phyloP scores from a whole-genome alignment of 2,329 filamentous ascomycete genomes.

The Epichloe aotearoae region DNA sequence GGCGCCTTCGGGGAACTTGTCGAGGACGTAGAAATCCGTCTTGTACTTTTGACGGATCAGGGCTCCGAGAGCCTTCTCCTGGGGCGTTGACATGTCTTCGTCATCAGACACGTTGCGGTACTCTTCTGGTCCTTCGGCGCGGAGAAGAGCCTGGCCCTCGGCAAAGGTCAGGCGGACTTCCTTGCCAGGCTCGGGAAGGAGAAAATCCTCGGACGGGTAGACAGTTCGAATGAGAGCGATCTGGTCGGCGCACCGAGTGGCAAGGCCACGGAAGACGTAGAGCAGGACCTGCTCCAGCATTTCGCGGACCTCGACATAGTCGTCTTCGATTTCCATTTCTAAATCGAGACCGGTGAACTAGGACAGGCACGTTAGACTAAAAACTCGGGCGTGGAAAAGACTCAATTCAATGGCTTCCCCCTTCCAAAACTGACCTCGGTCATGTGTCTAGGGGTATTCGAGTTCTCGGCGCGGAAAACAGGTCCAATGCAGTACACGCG shows the following conservation, averaged over 20 bases:
- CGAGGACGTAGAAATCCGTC: constrained; percentile 92
- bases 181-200: constrained; percentile 60
- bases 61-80: constrained; percentile 79
- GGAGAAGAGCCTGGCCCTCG: constrained; percentile 64
- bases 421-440: constrained; percentile 43
- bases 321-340: constrained; percentile 75
- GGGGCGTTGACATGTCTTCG: constrained; percentile 68
- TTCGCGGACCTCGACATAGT: constrained; percentile 62
- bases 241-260: constrained; percentile 47
- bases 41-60: constrained; percentile 79
- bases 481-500: constrained; percentile 68
- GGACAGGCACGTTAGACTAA: neutral
- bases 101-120: constrained; percentile 56
- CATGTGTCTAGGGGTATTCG: constrained; percentile 73
- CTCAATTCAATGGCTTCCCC: neutral
- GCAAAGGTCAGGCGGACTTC: constrained; percentile 66
- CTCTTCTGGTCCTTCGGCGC: constrained; percentile 57
- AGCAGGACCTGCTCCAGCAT: constrained; percentile 64
- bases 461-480: constrained; percentile 77
- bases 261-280: constrained; percentile 56
- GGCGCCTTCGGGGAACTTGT: constrained; percentile 71
- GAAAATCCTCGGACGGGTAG: constrained; percentile 67
- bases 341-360: constrained; percentile 73
- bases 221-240: constrained; percentile 59
- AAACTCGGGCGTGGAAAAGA: neutral